Percentiles rank a stretch among this genome's conserved stretches.
These are phyloP conservation scores for Pharus latifolius DNA, from an alignment of 176 grass and related monocot species.

Conservation along the genomic window DNA sequence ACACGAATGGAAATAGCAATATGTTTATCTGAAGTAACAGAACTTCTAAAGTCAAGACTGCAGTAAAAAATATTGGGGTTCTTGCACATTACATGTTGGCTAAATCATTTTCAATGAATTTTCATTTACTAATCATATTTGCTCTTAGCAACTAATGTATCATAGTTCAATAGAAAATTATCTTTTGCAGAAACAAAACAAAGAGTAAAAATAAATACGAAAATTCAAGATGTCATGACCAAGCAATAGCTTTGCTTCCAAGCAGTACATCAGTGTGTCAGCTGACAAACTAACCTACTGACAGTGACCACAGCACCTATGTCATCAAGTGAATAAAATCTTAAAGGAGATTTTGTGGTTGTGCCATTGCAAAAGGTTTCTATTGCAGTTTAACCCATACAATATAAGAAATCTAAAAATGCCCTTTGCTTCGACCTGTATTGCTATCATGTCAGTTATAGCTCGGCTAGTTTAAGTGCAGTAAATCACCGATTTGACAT, in stretches of 20 bases:
- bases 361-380: too few relatives aligned
- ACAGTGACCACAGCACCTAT: neutral
- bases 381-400: too few relatives aligned
- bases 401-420: too few relatives aligned
- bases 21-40: neutral
- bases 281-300: neutral
- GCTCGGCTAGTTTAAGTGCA: too few relatives aligned
- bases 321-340: neutral
- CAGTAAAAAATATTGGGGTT: too few relatives aligned
- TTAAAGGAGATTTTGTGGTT: too few relatives aligned
- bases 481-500: too few relatives aligned
- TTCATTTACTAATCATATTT: neutral
- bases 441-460: too few relatives aligned
- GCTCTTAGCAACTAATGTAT: neutral
- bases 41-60: too few relatives aligned
- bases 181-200: neutral
- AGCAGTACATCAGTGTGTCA: neutral
- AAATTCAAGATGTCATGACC: neutral
- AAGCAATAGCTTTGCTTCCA: neutral
- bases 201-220: neutral
- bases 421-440: too few relatives aligned
- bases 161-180: neutral
- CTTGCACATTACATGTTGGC: neutral
- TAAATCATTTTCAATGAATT: neutral
- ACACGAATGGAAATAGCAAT: conserved; percentile 1